Conservation (phyloP, 1,284 basidiomycete species). For the Cryptococcus amylolentus region DNA sequence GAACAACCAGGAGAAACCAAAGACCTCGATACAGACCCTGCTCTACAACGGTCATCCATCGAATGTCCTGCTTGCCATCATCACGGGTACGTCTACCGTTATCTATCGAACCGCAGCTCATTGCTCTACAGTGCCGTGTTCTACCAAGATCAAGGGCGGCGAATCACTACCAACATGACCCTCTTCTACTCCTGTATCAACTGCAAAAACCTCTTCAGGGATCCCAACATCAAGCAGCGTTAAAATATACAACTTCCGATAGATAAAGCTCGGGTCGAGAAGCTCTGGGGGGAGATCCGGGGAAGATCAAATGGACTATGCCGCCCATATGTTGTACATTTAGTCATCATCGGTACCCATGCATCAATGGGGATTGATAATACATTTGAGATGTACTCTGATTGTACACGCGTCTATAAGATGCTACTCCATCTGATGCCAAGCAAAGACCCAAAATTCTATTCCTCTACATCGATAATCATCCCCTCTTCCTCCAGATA, state of each 20-base stretch:
- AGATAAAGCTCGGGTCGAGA: neutral
- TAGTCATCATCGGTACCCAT: neutral
- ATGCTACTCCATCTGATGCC: neutral
- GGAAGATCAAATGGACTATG: neutral
- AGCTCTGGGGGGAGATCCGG: neutral
- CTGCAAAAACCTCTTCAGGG: conserved; percentile 73
- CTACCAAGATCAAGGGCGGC: conserved; percentile 91
- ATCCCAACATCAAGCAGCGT: conserved; percentile 53
- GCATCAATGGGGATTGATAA: neutral
- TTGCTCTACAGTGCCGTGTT: conserved; percentile 68
- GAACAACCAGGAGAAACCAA: conserved; percentile 89
- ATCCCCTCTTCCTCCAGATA: conserved; percentile 26
- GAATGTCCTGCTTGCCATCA: conserved; percentile 49
- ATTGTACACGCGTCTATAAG: neutral
- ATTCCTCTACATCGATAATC: conserved; percentile 26
- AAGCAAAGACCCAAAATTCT: neutral
- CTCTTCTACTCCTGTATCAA: conserved; percentile 88
- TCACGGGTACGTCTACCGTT: conserved; percentile 37
- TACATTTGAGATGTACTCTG: neutral
- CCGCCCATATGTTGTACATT: neutral
- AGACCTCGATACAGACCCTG: conserved; percentile 86
- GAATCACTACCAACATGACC: conserved; percentile 74
- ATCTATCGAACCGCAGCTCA: neutral
- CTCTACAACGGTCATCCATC: conserved; percentile 57
- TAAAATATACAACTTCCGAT: neutral